A percentile compares a stretch with the other conserved stretches of the same genome.
These are phyloP conservation scores for Catenaria anguillulae DNA, from an alignment of 371 early-diverging fungal species.

Conservation along the genomic window DNA sequence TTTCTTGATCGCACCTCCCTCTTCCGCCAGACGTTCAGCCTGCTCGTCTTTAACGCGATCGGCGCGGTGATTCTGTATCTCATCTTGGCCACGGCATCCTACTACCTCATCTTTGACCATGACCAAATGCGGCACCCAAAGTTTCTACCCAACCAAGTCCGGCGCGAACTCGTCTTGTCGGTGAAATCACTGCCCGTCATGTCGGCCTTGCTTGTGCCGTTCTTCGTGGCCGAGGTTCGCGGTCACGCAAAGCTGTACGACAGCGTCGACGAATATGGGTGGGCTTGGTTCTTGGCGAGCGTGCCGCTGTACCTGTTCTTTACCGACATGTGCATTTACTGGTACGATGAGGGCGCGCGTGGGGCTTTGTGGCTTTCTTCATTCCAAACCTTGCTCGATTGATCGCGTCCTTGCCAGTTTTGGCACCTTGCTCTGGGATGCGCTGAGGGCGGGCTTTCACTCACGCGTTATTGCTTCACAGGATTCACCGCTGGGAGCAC, in stretches of 20 bases:
- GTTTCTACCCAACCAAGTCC: conserved; percentile 73
- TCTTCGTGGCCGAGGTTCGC: conserved; percentile 71
- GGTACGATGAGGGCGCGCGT: conserved; percentile 21
- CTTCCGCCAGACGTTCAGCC: conserved; percentile 49
- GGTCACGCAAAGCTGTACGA: conserved; percentile 72
- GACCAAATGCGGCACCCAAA: conserved; percentile 78
- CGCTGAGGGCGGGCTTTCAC: no score
- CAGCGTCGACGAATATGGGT: conserved; percentile 44
- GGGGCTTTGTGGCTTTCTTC: not conserved
- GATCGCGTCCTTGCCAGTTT: not conserved
- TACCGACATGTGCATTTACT: conserved; percentile 86
- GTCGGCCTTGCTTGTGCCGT: conserved; percentile 67
- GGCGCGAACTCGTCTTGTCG: conserved; percentile 66
- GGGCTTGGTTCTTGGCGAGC: conserved; percentile 47
- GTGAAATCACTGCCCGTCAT: conserved; percentile 62
- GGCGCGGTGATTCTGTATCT: conserved; percentile 71
- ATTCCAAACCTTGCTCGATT: not conserved
- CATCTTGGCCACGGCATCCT: conserved; percentile 51
- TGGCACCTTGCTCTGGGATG: not conserved
- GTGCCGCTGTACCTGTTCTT: conserved; percentile 64
- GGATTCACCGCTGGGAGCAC: conserved; percentile 76
- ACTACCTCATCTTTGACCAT: conserved; percentile 71
- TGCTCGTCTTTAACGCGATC: conserved; percentile 47
- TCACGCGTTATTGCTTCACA: no score
- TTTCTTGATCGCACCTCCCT: conserved; percentile 41